Base-by-base conservation (phyloP, 495 filamentous ascomycete species). In the Hypoxylon fuscum region DNA sequence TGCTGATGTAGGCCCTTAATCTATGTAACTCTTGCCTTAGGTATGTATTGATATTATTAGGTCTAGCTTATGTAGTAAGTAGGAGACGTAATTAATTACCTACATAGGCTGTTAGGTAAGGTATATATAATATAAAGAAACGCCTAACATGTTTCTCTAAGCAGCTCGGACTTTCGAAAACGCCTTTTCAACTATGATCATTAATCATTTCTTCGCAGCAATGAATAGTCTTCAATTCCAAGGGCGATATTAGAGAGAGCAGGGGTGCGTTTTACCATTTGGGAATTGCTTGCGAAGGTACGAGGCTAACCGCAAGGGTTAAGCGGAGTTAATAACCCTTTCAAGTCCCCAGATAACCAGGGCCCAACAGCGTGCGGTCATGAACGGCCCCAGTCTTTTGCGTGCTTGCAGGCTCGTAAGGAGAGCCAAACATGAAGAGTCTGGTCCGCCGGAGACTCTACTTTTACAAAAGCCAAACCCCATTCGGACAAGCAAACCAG, bases 251-350 rank as follows among this genome's bases (percentile, higher is more conserved):
- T 50, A 60, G 54, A 58, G 29, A 32, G 9, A 32, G n/a, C n/a
- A n/a, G n/a, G 52, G 15, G 40, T 54, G 17, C 31, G 12, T 17
- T 50, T 29, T 18, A 62, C 52, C 21, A 44, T 54, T 69, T 45
- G 8, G 66, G 66, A 56, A 65, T 58, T 50, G 37, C 55, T 66
- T 69, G 62, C 62, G 62, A 62, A 40, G 18, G 17, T 10, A 27
- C 61, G 41, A 49, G 35, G 40, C 37, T 56, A 32, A n/a, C 52
- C 22, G 25, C 53, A 66, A 66, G 55, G 52, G 40, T 57, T 23
- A 23, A 42, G 25, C 41, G 56, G 56, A 51, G 40, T 37, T 54
- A 9, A 48, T 59, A 61, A 45, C 50, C 31, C 9, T 60, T 61
- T 52, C 35, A 5, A 56, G 37, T 45, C 27, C 38, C 23, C 14